These are phyloP conservation scores for Cladosporium sp. DNA, from an alignment of 2,329 filamentous ascomycete species.

Conservation along the genomic window DNA sequence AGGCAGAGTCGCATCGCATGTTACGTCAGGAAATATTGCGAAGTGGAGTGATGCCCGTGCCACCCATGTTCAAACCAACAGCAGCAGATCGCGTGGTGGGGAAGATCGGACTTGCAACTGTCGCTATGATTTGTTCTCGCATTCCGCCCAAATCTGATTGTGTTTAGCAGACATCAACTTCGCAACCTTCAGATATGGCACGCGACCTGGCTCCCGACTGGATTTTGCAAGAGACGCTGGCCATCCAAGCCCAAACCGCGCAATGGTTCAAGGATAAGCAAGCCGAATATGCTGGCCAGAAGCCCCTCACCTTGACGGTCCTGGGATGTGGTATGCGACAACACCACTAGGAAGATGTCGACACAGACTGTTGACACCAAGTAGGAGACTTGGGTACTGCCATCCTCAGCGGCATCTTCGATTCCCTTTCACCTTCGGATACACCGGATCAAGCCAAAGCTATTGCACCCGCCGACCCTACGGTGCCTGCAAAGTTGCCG, in stretches of 20 bases:
- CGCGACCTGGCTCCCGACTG: constrained; percentile 27
- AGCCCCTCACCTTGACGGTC: constrained; percentile 66
- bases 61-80: too few species aligned
- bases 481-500: constrained; percentile 57
- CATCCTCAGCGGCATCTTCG: constrained; percentile 74
- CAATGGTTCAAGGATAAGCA: constrained; percentile 17
- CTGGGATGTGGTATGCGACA: constrained; percentile 69
- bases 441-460: constrained; percentile 29
- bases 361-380: constrained; percentile 11
- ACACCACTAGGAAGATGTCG: background rate
- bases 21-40: too few species aligned
- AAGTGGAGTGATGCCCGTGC: too few species aligned
- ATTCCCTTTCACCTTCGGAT: constrained; percentile 51
- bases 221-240: constrained; percentile 28
- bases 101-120: too few species aligned
- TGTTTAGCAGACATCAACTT: too few species aligned
- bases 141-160: background rate
- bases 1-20: too few species aligned
- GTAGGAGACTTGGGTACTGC: constrained; percentile 80
- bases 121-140: too few species aligned
- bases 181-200: constrained; percentile 15
- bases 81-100: too few species aligned
- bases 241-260: constrained; percentile 22
- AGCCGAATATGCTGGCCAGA: constrained; percentile 20
- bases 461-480: constrained; percentile 29